A percentile compares a stretch with the other conserved stretches of the same genome.
phyloP scores from a whole-genome alignment of 108 stramenopile genomes.

The Cyclotella atomus region DNA sequence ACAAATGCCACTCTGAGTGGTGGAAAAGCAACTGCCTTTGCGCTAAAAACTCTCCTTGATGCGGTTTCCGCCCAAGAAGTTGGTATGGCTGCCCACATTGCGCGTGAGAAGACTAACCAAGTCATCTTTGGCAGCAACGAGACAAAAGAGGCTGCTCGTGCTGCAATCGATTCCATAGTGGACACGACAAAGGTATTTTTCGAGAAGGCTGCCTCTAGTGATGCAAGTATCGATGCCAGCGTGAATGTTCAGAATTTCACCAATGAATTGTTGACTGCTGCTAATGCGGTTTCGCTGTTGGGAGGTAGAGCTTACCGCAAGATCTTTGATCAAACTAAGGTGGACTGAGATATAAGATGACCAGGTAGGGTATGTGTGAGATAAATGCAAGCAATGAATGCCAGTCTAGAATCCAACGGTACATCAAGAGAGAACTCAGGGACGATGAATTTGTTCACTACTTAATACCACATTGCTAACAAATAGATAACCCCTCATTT shows the following conservation, averaged over 20 bases:
- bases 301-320: not conserved
- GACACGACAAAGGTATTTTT: conserved; percentile 1
- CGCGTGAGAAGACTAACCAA: not conserved
- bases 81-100: not conserved
- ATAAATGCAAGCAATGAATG: no score
- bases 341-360: not conserved
- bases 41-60: conserved; percentile 8
- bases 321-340: not conserved
- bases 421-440: no score
- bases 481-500: no score
- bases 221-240: not conserved
- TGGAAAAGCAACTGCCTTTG: not conserved
- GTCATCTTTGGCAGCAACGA: not conserved
- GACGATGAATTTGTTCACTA: no score
- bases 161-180: not conserved
- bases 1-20: conserved; percentile 1
- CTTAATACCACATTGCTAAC: no score
- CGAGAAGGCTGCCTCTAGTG: not conserved
- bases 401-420: no score
- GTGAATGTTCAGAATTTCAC: not conserved
- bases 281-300: not conserved
- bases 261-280: conserved; percentile 2
- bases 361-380: no score
- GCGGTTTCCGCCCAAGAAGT: conserved; percentile 3
- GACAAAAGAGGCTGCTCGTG: not conserved